A percentile compares a stretch with the other conserved stretches of the same genome.
phyloP scores from a whole-genome alignment of 1,139 yeast genomes.

The Protomyces inouyei region DNA sequence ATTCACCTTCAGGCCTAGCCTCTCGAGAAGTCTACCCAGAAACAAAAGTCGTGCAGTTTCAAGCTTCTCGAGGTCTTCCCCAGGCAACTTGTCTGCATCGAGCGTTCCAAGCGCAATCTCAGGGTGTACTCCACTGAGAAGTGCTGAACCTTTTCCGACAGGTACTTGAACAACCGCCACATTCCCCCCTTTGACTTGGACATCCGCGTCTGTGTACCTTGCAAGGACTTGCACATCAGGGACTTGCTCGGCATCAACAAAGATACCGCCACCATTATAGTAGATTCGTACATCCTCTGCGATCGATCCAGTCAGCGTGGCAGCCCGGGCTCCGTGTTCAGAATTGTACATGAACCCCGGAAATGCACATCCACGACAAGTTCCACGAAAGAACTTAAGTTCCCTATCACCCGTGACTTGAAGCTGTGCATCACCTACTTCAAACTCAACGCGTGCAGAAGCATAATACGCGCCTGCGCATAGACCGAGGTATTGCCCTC shows the following conservation, averaged over 20 bases:
- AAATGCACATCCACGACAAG: slow-evolving; percentile 72
- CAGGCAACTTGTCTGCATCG: background rate
- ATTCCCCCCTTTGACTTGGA: slow-evolving; percentile 47
- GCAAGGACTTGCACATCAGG: slow-evolving; percentile 66
- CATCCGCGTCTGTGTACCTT: slow-evolving; percentile 46
- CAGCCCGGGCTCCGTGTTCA: slow-evolving; percentile 59
- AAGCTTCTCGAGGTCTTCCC: background rate
- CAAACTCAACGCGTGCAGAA: slow-evolving; percentile 73
- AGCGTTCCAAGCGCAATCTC: slow-evolving; percentile 55
- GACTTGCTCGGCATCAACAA: slow-evolving; percentile 62
- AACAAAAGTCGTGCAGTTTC: slow-evolving; percentile 49
- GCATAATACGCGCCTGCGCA: slow-evolving; percentile 97
- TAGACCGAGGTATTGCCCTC: slow-evolving; percentile 79
- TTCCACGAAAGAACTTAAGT: slow-evolving; percentile 73
- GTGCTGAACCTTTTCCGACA: slow-evolving; percentile 69
- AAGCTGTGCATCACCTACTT: slow-evolving; percentile 58
- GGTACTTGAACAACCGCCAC: slow-evolving; percentile 65
- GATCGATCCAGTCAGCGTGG: background rate
- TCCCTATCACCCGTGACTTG: slow-evolving; percentile 87
- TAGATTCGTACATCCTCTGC: slow-evolving; percentile 39
- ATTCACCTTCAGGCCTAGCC: slow-evolving; percentile 65
- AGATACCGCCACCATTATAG: slow-evolving; percentile 86
- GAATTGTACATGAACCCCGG: slow-evolving; percentile 74
- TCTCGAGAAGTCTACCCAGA: slow-evolving; percentile 51
- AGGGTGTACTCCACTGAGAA: slow-evolving; percentile 86